Conservation (phyloP, 2,329 filamentous ascomycete species). For the Cladosporium sp. region DNA sequence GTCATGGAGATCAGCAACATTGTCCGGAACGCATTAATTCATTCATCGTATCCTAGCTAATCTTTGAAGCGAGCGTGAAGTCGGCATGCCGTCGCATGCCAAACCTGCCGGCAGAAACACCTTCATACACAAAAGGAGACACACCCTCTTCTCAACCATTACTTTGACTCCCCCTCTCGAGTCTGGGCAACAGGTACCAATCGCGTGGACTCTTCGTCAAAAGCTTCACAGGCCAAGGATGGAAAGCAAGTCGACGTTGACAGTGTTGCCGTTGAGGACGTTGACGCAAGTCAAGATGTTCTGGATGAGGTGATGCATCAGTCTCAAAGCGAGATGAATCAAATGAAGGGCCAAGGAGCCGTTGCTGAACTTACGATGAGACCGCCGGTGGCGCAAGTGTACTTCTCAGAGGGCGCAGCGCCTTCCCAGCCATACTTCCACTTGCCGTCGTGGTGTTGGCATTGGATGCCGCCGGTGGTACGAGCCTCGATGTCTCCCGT, state of each 20-base stretch:
- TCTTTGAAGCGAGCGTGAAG: background rate
- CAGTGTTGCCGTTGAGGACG: background rate
- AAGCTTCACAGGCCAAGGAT: background rate
- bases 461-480: background rate
- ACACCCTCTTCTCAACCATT: background rate
- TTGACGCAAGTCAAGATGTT: background rate
- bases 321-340: background rate
- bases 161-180: background rate
- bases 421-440: background rate
- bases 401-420: background rate
- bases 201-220: background rate
- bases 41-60: background rate
- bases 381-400: background rate
- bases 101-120: background rate
- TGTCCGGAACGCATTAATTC: background rate
- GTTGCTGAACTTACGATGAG: background rate
- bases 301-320: background rate
- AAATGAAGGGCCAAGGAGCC: background rate
- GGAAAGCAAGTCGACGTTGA: background rate
- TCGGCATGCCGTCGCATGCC: slow-evolving; percentile 2
- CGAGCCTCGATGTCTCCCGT: background rate
- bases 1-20: background rate
- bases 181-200: background rate
- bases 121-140: background rate
- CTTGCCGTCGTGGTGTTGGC: background rate